These are phyloP conservation scores for Globisporangium nagaii DNA, from an alignment of 352 stramenopile genomes.

Conservation along the genomic window DNA sequence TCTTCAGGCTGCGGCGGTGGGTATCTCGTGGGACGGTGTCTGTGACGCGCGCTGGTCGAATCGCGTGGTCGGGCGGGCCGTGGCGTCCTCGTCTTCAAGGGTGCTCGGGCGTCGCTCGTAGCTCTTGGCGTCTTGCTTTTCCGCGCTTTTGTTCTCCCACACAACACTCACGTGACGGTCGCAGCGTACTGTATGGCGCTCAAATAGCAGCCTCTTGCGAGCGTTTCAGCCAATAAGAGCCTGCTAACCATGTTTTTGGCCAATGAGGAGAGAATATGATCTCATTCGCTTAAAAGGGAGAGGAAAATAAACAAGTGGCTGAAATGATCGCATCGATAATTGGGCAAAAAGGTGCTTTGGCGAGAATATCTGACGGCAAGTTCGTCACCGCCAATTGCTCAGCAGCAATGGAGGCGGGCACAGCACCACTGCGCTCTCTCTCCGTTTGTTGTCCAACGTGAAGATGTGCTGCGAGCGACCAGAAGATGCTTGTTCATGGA, in stretches of 20 bases:
- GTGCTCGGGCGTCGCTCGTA: background rate
- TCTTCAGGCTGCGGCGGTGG: no score
- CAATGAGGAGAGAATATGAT: background rate
- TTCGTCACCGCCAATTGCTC: no score
- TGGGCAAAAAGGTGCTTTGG: no score
- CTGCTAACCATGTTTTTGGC: background rate
- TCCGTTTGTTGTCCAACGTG: no score
- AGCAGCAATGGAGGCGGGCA: no score
- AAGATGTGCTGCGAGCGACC: no score
- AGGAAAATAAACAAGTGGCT: background rate
- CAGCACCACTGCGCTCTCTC: no score
- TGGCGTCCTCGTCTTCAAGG: no score
- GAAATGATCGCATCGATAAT: no score
- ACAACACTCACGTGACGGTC: background rate
- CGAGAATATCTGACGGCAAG: no score
- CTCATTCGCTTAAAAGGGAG: background rate
- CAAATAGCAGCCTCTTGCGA: background rate
- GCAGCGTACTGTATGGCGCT: background rate
- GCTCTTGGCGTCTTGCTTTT: slow-evolving; percentile 5
- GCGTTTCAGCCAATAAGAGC: background rate
- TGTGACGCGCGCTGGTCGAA: background rate
- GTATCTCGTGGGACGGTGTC: background rate
- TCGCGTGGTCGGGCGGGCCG: background rate
- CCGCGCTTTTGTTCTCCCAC: slow-evolving; percentile 9
- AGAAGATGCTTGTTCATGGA: slow-evolving; percentile 1